These are phyloP conservation scores for Oryza meridionalis DNA, from an alignment of 176 grass and related monocot species.

Conservation along the genomic window DNA sequence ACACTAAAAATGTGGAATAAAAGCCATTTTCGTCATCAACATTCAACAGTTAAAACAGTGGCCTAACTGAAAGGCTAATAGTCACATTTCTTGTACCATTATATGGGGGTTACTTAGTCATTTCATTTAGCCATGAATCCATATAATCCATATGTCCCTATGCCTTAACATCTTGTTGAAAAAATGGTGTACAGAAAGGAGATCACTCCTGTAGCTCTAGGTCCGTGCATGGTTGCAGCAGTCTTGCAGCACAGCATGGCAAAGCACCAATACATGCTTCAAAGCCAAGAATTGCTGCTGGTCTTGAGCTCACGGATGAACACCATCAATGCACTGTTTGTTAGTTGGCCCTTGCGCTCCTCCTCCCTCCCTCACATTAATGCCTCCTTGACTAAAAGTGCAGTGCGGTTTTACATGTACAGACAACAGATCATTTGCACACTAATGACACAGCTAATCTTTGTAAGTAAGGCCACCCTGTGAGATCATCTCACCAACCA, in stretches of 20 bases:
- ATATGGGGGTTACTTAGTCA: neutral
- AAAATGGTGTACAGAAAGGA: neutral
- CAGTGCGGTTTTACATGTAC: neutral
- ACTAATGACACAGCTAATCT: conserved; percentile 21
- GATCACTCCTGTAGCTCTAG: neutral
- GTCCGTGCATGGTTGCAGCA: neutral
- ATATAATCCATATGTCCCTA: neutral
- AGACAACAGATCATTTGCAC: conserved; percentile 4
- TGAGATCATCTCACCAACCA: conserved; percentile 17
- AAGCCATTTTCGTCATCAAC: neutral
- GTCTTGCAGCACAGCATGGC: conserved; percentile 21
- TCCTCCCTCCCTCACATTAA: conserved; percentile 19
- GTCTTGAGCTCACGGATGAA: conserved; percentile 28
- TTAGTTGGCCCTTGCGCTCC: conserved; percentile 14
- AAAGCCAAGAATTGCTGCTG: conserved; percentile 26
- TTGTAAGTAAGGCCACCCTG: neutral
- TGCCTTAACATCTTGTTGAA: neutral
- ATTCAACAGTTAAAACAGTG: conserved; percentile 25
- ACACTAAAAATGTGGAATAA: conserved; percentile 18
- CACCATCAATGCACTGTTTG: conserved; percentile 43
- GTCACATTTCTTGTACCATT: conserved; percentile 9
- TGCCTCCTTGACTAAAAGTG: conserved; percentile 27
- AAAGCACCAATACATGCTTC: conserved; percentile 25
- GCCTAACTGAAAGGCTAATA: conserved; percentile 21
- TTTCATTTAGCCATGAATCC: neutral